Conservation (phyloP, 179 eudicot species). For the Patellifolia procumbens region DNA sequence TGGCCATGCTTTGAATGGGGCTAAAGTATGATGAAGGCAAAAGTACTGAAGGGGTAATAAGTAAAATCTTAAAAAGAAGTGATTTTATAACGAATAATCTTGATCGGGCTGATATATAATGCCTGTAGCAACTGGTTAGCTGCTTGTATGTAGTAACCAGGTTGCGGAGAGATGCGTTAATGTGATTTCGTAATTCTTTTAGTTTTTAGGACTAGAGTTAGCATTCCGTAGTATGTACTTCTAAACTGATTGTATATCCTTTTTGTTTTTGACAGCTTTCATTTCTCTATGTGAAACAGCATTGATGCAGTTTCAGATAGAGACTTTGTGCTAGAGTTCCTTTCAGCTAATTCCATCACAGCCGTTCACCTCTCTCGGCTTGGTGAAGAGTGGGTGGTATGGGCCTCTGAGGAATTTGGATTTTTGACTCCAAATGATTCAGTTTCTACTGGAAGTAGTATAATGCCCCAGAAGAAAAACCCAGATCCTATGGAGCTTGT, state of each 20-base stretch:
- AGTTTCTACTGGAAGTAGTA: slow-evolving; percentile 99
- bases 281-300: slow-evolving; percentile 50
- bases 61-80: no score
- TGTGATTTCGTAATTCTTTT: background rate
- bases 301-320: slow-evolving; percentile 98
- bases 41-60: no score
- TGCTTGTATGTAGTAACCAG: background rate
- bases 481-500: slow-evolving; percentile 99
- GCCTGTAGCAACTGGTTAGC: background rate
- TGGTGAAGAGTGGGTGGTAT: slow-evolving; percentile 99
- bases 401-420: slow-evolving; percentile 99
- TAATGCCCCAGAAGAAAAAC: slow-evolving; percentile 99
- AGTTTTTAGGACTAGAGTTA: background rate
- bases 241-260: slow-evolving; percentile 8
- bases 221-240: background rate
- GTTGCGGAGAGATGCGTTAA: background rate
- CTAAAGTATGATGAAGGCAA: no score
- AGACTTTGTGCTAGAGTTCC: slow-evolving; percentile 92
- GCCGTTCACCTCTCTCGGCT: slow-evolving; percentile 96
- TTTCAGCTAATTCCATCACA: slow-evolving; percentile 86
- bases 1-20: no score
- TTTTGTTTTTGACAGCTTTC: slow-evolving; percentile 24
- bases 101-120: background rate
- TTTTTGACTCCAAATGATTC: slow-evolving; percentile 88
- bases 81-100: no score